Evolutionary conservation across 495 filamentous ascomycete genomes (phyloP).

Genomic region (Neurospora hispaniola): DNA sequence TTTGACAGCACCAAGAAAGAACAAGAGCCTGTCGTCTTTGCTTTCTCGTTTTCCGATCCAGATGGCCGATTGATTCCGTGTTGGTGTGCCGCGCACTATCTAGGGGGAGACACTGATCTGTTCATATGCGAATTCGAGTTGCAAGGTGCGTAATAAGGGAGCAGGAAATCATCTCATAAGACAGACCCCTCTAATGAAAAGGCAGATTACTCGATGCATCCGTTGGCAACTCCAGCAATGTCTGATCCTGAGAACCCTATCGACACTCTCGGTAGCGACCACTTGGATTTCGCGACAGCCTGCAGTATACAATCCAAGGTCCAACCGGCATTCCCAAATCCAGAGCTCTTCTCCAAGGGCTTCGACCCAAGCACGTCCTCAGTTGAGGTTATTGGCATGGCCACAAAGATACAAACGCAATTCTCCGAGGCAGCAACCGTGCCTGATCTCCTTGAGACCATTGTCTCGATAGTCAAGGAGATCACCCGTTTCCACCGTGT

Average conservation of each 20-base stretch:
- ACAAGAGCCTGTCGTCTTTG: constrained; percentile 16
- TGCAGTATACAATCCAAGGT: constrained; percentile 14
- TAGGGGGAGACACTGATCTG: constrained; percentile 8
- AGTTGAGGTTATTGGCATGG: constrained; percentile 11
- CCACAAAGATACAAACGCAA: constrained; percentile 16
- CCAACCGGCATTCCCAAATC: constrained; percentile 9
- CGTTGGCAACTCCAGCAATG: neutral
- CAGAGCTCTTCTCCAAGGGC: neutral
- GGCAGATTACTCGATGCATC: constrained; percentile 12
- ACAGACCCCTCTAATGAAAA: neutral
- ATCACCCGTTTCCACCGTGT: constrained; percentile 14
- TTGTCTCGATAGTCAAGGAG: constrained; percentile 14
- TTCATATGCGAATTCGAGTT: constrained; percentile 21
- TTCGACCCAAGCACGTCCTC: constrained; percentile 6
- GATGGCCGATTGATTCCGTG: constrained; percentile 11
- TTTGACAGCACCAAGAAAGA: constrained; percentile 6
- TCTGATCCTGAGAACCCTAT: constrained; percentile 5
- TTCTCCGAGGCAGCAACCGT: constrained; percentile 7
- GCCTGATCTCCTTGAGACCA: constrained; percentile 9
- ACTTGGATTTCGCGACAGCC: constrained; percentile 15
- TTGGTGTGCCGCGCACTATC: constrained; percentile 19
- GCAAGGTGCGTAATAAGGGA: neutral
- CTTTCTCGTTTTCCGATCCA: constrained; percentile 14
- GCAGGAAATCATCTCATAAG: neutral
- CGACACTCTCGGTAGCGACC: constrained; percentile 15